Evolutionary conservation across 2,329 filamentous ascomycete genomes (phyloP).

Genomic region (Aspergillus amoenus): DNA sequence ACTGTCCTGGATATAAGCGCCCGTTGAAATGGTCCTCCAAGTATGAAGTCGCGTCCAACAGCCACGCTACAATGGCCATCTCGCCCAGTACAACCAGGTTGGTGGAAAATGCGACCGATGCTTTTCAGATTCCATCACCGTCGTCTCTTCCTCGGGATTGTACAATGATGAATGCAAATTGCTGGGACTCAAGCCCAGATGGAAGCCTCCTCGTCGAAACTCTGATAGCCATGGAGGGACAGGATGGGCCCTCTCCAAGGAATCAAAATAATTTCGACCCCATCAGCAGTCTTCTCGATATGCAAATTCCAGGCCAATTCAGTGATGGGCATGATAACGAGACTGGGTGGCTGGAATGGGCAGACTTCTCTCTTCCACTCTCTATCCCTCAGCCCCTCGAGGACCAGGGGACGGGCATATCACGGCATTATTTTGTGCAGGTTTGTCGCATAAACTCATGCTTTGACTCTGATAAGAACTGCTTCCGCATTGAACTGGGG

Average conservation of each 20-base stretch:
- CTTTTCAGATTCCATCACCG: no score
- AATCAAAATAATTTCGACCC: no score
- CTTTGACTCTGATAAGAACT: not conserved
- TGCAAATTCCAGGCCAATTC: no score
- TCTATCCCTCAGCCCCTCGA: not conserved
- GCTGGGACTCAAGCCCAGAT: no score
- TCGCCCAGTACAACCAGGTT: no score
- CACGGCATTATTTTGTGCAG: not conserved
- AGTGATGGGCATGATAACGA: not conserved
- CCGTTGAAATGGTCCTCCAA: conserved; percentile 14
- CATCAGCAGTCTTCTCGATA: no score
- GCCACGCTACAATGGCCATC: not conserved
- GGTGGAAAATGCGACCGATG: no score
- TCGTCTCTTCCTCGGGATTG: no score
- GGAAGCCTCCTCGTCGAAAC: no score
- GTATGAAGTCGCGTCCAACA: conserved; percentile 1
- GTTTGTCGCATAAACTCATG: not conserved
- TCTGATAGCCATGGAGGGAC: no score
- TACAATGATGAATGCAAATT: no score
- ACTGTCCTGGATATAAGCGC: conserved; percentile 8
- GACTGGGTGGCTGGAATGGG: not conserved
- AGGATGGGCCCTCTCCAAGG: no score
- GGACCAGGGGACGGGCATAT: not conserved
- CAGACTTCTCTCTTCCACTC: not conserved
- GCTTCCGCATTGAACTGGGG: not conserved